These are phyloP conservation scores for Aechmea fasciata DNA, from an alignment of 176 grass and related monocot species.

Conservation along the genomic window DNA sequence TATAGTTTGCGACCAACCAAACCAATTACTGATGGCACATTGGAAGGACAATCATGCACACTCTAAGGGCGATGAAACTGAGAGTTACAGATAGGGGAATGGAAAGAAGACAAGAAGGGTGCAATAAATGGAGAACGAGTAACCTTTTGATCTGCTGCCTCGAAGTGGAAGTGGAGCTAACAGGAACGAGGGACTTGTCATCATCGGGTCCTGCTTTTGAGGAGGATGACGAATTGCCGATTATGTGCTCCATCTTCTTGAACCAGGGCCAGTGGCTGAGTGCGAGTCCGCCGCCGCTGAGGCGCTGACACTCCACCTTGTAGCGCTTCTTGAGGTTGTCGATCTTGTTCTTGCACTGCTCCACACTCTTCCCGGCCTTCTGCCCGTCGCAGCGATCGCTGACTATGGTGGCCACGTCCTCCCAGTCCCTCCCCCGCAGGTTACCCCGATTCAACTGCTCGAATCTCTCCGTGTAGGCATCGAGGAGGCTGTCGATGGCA, in stretches of 20 bases:
- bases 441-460: slow-evolving; percentile 85
- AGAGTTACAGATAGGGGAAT: neutral
- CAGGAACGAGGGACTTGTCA: slow-evolving; percentile 17
- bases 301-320: slow-evolving; percentile 91
- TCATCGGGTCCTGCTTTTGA: slow-evolving; percentile 22
- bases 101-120: neutral
- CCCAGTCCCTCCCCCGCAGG: slow-evolving; percentile 82
- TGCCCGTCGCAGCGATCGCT: slow-evolving; percentile 31
- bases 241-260: slow-evolving; percentile 73
- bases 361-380: slow-evolving; percentile 58
- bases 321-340: slow-evolving; percentile 96
- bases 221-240: slow-evolving; percentile 34
- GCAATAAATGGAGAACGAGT: neutral
- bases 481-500: slow-evolving; percentile 66
- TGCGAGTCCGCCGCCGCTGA: slow-evolving; percentile 19
- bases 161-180: slow-evolving; percentile 8
- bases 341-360: slow-evolving; percentile 99
- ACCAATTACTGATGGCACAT: too few relatives aligned
- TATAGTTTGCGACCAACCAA: too few relatives aligned
- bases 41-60: too few relatives aligned
- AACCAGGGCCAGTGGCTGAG: slow-evolving; percentile 84
- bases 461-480: slow-evolving; percentile 69
- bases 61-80: neutral
- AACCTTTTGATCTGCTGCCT: slow-evolving; percentile 57
- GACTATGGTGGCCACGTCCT: slow-evolving; percentile 60